Evolutionary conservation across 371 early-diverging fungal species (phyloP).

Genomic region (Haplosporangium sp.): DNA sequence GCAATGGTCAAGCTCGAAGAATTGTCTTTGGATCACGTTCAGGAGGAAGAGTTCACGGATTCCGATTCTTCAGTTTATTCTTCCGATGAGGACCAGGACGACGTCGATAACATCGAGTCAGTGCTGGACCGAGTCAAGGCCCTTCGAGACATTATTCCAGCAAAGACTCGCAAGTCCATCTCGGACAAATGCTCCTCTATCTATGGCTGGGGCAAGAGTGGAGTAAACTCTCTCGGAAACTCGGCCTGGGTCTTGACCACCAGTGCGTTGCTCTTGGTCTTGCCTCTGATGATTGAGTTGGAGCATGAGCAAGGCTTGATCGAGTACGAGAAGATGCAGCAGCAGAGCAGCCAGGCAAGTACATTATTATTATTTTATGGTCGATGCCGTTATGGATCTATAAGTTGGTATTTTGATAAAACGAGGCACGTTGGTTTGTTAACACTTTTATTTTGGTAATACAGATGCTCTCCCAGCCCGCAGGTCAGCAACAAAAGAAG

Average conservation of each 20-base stretch:
- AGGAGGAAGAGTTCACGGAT: conserved; percentile 49
- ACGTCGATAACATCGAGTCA: conserved; percentile 42
- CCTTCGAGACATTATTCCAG: conserved; percentile 80
- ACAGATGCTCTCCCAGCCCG: conserved; percentile 29
- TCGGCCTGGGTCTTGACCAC: conserved; percentile 85
- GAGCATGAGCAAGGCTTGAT: conserved; percentile 82
- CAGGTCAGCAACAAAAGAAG: conserved; percentile 35
- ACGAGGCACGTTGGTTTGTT: background rate
- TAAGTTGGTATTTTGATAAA: background rate
- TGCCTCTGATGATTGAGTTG: conserved; percentile 79
- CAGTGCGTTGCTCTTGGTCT: conserved; percentile 77
- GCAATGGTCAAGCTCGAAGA: conserved; percentile 54
- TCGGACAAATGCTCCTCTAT: conserved; percentile 62
- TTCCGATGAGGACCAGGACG: conserved; percentile 56
- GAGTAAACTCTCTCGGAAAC: conserved; percentile 74
- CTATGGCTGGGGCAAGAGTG: conserved; percentile 66
- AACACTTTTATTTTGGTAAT: background rate
- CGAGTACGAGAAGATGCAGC: conserved; percentile 82
- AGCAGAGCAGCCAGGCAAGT: conserved; percentile 57
- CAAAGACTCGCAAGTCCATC: conserved; percentile 72
- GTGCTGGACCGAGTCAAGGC: conserved; percentile 77
- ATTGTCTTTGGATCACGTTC: conserved; percentile 48
- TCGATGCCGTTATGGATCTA: background rate
- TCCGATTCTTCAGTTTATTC: conserved; percentile 48
- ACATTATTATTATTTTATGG: too few species aligned